Base-by-base conservation (phyloP, 148 eudicot genomes). In the Vaccinium vitisidaea region DNA sequence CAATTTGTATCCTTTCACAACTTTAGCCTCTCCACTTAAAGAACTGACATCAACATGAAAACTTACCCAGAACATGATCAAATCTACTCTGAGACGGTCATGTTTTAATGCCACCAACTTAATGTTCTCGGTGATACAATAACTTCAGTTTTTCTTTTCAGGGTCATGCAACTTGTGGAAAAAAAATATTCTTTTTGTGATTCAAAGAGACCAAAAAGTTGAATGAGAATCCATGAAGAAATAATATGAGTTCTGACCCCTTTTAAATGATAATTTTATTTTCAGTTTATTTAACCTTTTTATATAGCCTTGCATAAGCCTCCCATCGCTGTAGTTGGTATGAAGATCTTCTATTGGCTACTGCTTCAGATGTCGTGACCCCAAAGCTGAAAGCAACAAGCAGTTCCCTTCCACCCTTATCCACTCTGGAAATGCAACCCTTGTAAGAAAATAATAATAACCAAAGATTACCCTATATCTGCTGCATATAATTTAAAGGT, bases 331-430 rank as follows among this genome's bases (percentile, higher is more conserved):
- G 92, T 79, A 88, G 81, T 83, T 94, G 96, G 86, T 87, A 88
- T 83, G 95, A 88, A 78, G 91, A 91, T 90, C 94, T 90, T 88
- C 98, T 93, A 83, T 94, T 91, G 65, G 95, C 98, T 83, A 96
- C 98, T 87, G 93, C 96, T 89, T 94, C 98, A 87, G 96, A 93
- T 74, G 98, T 95, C 73, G 92, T 90, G 79, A 94, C 86, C 19
- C 92, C 96, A 90, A 93, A 96, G 86, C 98, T 91, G 82, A 92
- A 98, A 87, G 98, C 98, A 88, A 96, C 96, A 86, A 94, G 98
- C 85, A 96, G 89, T 83, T 94, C 96, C 88, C 87, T 94, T 80
- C 95, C 98, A 88, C 88, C 94, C 58, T 96, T 90, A 84, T 92
- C 93, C 48, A 94, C 93, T 83, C 98, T 96, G 98, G 84, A 94